phyloP scores from a whole-genome alignment of 345 rosid species.

The Jatropha curcas region DNA sequence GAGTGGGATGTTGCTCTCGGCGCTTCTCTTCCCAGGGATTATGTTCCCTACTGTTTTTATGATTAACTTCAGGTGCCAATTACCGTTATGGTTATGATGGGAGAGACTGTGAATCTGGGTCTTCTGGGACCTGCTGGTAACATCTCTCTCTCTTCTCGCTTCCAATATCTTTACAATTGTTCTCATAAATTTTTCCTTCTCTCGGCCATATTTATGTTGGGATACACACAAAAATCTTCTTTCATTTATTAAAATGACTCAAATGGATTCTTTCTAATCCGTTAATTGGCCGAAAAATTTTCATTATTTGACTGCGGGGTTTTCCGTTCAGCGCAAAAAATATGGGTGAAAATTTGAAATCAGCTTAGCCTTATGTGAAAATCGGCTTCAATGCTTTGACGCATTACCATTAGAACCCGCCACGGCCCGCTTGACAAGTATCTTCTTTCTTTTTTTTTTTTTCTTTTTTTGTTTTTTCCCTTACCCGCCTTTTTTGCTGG shows the following conservation, averaged over 20 bases:
- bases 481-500: slow-evolving; percentile 2
- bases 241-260: slow-evolving; percentile 7
- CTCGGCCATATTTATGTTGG: not conserved
- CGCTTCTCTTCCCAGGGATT: slow-evolving; percentile 40
- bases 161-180: not conserved
- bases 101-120: slow-evolving; percentile 28
- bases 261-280: slow-evolving; percentile 8
- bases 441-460: not conserved
- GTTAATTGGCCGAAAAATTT: slow-evolving; percentile 2
- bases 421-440: not conserved
- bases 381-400: not conserved
- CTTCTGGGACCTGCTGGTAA: slow-evolving; percentile 33
- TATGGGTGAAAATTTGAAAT: slow-evolving; percentile 11
- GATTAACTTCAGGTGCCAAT: slow-evolving; percentile 37
- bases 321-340: slow-evolving; percentile 6
- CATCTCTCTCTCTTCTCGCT: slow-evolving; percentile 6
- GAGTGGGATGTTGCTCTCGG: not conserved
- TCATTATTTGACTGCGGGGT: not conserved
- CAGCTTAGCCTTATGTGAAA: not conserved
- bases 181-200: not conserved
- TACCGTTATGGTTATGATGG: slow-evolving; percentile 33
- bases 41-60: slow-evolving; percentile 69
- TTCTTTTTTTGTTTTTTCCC: no score
- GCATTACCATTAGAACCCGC: not conserved
- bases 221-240: not conserved